Evolutionary conservation across 2,329 filamentous ascomycete species (phyloP).

Genomic region (Fusarium irregulare): DNA sequence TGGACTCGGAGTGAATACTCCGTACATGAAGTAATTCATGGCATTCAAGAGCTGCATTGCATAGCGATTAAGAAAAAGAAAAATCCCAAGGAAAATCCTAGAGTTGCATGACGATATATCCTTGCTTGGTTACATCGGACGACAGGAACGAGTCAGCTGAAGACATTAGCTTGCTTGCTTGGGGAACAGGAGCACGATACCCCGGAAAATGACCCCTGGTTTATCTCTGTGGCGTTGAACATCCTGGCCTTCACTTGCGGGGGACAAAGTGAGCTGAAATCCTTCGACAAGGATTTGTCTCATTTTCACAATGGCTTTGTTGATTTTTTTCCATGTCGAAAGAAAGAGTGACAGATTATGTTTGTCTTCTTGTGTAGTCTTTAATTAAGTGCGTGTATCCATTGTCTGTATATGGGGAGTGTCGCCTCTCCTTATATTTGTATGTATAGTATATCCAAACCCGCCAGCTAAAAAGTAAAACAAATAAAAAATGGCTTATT

Average conservation of each 20-base stretch:
- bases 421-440: conserved; percentile 19
- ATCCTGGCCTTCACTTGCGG: conserved; percentile 29
- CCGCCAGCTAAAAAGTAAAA: not conserved
- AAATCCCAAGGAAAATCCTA: not conserved
- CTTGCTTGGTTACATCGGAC: not conserved
- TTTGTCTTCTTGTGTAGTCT: not conserved
- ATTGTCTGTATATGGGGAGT: conserved; percentile 2
- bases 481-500: conserved; percentile 20
- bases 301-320: not conserved
- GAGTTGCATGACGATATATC: not conserved
- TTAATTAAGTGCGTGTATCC: conserved; percentile 19
- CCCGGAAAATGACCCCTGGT: conserved; percentile 23
- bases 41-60: not conserved
- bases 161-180: not conserved
- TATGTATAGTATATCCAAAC: conserved; percentile 8
- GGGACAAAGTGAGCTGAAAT: conserved; percentile 2
- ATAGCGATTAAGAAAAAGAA: not conserved
- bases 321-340: not conserved
- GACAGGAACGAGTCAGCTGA: conserved; percentile 4
- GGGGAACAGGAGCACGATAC: conserved; percentile 1
- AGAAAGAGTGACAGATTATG: not conserved
- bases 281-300: not conserved
- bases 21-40: not conserved
- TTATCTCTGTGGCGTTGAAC: conserved; percentile 8
- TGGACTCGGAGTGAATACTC: not conserved